These are phyloP conservation scores for Teratosphaeria nubilosa DNA, from an alignment of 2,329 filamentous ascomycete species.

Conservation along the genomic window DNA sequence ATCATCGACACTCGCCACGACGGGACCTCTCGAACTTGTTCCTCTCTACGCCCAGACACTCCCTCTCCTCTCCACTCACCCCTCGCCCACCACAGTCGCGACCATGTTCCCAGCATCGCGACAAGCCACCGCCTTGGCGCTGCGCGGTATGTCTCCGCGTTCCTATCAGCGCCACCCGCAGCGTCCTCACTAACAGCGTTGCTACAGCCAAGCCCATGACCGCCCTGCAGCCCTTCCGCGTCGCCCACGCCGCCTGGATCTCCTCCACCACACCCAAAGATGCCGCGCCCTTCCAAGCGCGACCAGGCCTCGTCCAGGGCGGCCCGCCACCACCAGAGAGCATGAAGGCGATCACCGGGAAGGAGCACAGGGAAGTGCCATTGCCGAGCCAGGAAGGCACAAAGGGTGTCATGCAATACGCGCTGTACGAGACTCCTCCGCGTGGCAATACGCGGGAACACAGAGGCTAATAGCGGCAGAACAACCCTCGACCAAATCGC, in stretches of 20 bases:
- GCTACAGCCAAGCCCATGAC: conserved; percentile 54
- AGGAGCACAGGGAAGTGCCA: conserved; percentile 53
- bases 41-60: not conserved
- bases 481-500: conserved; percentile 68
- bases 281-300: conserved; percentile 48
- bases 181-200: conserved; percentile 13
- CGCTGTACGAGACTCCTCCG: conserved; percentile 51
- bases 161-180: conserved; percentile 1
- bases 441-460: not conserved
- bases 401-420: conserved; percentile 75
- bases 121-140: conserved; percentile 43
- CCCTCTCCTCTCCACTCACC: conserved; percentile 10
- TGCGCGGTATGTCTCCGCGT: conserved; percentile 38
- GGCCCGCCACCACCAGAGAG: conserved; percentile 43
- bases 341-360: conserved; percentile 30
- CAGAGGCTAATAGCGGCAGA: conserved; percentile 30
- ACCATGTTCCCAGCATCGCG: conserved; percentile 43
- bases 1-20: not conserved
- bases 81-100: conserved; percentile 8
- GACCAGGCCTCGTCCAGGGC: conserved; percentile 40
- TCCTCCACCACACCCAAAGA: conserved; percentile 56
- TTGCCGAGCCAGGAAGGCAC: conserved; percentile 68
- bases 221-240: conserved; percentile 54
- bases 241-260: conserved; percentile 48
- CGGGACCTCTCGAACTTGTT: not conserved